phyloP scores from a whole-genome alignment of 306 rosid genomes.

The Carpinus fangiana region DNA sequence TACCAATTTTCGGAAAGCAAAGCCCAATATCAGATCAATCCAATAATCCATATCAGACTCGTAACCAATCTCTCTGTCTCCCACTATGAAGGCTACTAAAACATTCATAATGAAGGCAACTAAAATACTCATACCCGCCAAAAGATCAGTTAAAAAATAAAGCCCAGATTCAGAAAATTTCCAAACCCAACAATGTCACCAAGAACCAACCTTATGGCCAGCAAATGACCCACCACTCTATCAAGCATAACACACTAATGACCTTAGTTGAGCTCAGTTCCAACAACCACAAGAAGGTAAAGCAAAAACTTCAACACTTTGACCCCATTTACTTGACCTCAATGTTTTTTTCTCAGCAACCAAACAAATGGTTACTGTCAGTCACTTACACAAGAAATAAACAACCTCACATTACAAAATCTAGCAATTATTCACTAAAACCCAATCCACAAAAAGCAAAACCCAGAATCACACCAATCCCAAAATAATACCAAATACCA shows the following conservation, averaged over 20 bases:
- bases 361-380: not conserved
- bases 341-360: not conserved
- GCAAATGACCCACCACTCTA: not conserved
- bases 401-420: not conserved
- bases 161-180: not conserved
- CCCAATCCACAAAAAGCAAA: not conserved
- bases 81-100: not conserved
- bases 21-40: not conserved
- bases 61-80: not conserved
- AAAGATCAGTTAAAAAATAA: not conserved
- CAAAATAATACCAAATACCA: not conserved
- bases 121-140: no score
- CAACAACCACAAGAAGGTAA: not conserved
- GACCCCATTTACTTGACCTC: not conserved
- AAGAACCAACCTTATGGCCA: not conserved
- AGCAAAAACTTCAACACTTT: not conserved
- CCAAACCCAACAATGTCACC: not conserved
- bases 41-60: not conserved
- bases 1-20: not conserved
- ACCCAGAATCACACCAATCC: constrained; percentile 8
- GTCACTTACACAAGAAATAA: not conserved
- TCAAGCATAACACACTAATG: not conserved
- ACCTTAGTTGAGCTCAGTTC: not conserved
- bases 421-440: not conserved
- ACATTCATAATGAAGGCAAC: no score